Conservation (phyloP, 2,329 filamentous ascomycete species). For the Bipolaris gigantea region DNA sequence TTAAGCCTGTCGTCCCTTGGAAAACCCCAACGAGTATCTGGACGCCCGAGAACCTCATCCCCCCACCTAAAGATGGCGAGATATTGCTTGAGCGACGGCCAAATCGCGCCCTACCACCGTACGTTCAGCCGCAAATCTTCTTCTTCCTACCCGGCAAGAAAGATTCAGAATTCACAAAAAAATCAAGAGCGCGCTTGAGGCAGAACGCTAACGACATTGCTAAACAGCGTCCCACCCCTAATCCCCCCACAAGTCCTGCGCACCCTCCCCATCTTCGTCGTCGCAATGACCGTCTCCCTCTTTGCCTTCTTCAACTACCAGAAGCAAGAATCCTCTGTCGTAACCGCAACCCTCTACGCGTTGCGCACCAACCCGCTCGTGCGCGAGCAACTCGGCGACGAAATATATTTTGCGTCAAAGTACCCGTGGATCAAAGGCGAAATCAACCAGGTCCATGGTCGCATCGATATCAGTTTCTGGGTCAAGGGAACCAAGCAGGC, state of each 20-base stretch:
- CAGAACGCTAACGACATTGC: not conserved
- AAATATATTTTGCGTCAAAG: conserved; percentile 54
- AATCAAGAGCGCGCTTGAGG: not conserved
- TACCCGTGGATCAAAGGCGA: conserved; percentile 59
- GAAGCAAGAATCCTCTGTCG: conserved; percentile 78
- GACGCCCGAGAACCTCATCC: conserved; percentile 43
- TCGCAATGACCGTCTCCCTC: conserved; percentile 69
- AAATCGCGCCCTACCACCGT: conserved; percentile 43
- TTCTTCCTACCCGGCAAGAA: not conserved
- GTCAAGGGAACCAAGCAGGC: conserved; percentile 76
- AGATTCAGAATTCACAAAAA: not conserved
- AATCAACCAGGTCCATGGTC: conserved; percentile 91
- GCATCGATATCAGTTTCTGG: conserved; percentile 82
- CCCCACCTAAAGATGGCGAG: conserved; percentile 42
- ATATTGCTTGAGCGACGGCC: conserved; percentile 37
- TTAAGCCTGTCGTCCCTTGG: conserved; percentile 39
- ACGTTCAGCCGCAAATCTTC: conserved; percentile 8
- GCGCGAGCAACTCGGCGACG: conserved; percentile 77
- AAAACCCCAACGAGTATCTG: conserved; percentile 45
- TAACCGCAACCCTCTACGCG: conserved; percentile 88
- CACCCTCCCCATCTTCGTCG: conserved; percentile 79
- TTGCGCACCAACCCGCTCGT: conserved; percentile 78
- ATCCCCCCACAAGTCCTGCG: conserved; percentile 46
- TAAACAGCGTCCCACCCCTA: conserved; percentile 38
- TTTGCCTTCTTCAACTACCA: conserved; percentile 99